Base-by-base conservation (phyloP, 371 early-diverging fungal species). In the Syncephalis plumigaleata region DNA sequence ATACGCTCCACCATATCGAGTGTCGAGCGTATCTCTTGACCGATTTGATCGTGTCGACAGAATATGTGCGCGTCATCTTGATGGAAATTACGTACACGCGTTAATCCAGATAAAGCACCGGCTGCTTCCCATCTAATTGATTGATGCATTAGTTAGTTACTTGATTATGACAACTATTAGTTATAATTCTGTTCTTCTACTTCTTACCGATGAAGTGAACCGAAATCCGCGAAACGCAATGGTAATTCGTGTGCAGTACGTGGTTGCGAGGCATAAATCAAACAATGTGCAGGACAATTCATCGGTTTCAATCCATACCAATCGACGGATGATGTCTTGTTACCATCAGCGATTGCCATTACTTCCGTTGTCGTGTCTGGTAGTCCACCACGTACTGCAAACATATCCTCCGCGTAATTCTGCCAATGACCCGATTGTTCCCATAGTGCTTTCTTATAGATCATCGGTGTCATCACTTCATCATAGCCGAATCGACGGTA, bases 1-100 rank as follows among this genome's bases (percentile, higher is more conserved):
- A 98, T 78, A 46, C 75, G 68, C 48, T 83, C 77, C n/a, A 97
- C 67, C 62, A 97, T 92, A 37, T 84, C 78, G 15, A 97, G 60
- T 47, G 81, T 78, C 5, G 77, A 63, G 17, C 68, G 67, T 59
- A 94, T 94, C 63, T 97, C 98, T 3, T 55, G 45, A 18, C 58
- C 66, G 46, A 87, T 68, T 63, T 96, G 97, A 48, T 83, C 84
- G 23, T 71, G 56, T 23, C 75, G 71, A 69, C 97, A 96, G 70
- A 99, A 99, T 52, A 98, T 97, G 56, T 99, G 99, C 4, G 98
- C 98, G 72, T 99, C 99, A 64, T 98, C 99, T 67, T 99, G 99
- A 63, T 97, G 95, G 89, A 99, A 98, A 50, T 98, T 81, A 56
- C 99, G 82, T 13, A 98, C 99, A 56, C 99, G 81, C 11, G 99